Base-by-base conservation (phyloP, 441 rosid genomes). In the Dalechampia spathulata region DNA sequence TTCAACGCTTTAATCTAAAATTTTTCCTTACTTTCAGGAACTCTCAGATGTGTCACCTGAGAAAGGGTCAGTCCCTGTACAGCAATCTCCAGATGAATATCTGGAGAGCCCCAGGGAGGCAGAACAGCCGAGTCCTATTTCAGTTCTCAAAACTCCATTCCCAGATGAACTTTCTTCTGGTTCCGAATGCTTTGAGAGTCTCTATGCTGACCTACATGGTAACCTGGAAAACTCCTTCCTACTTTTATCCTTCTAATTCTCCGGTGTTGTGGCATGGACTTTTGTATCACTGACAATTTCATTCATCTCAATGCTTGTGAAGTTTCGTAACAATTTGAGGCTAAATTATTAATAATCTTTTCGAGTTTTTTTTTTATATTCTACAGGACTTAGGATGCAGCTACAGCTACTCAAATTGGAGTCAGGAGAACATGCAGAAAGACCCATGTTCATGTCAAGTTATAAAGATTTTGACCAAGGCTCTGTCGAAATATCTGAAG, bases 81-180 rank as follows among this genome's bases (percentile, higher is more conserved):
- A 62, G 58, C 76, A 71, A 48, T 64, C 90, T 46, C 70, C 69
- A 58, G 49, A 80, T 39, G 76, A 77, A 61, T 72, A 92, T 70
- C 71, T 72, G 36, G 78, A 78, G 59, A 75, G 71, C 69, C 64
- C 83, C 12, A 90, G 80, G 77, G 99, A 88, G 70, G 78, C 78
- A 39, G 95, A 90, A 36, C 99, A 94, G 65, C 98, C 99, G 19
- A 90, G 98, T 75, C 98, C 97, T 1, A 76, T 86, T 63, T 94
- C 99, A 50, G 81, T 91, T 68, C 83, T 90, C 58, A 95, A 94
- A 82, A 73, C 96, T 60, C 80, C 95, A 58, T 94, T 86, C 32
- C 66, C 74, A 39, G 89, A 82, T 32, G 95, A 86, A 55, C 51
- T 70, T 34, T 88, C 96, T 63, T 81, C 89, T 34, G 72, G 83